Conservation (phyloP, 768 basidiomycete species). For the Dentipellis sp. region DNA sequence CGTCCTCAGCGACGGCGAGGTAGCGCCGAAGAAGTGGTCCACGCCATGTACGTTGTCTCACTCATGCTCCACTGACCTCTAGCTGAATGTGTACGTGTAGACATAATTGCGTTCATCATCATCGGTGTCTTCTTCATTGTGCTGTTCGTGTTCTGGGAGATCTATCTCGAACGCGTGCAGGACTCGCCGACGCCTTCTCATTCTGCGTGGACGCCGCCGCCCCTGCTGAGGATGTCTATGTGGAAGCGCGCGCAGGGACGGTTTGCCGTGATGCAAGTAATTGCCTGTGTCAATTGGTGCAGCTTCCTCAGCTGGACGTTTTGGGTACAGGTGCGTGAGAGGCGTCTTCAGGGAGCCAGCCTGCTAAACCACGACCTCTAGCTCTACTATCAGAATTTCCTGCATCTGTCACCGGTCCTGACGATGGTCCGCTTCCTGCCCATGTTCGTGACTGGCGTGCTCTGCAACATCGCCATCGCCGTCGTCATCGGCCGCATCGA, state of each 20-base stretch:
- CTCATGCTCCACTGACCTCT: background rate
- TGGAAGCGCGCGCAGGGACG: constrained; percentile 55
- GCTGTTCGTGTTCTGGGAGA: constrained; percentile 59
- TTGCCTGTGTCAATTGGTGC: constrained; percentile 58
- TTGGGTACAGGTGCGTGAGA: constrained; percentile 26
- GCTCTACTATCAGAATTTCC: constrained; percentile 68
- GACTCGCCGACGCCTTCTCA: constrained; percentile 4
- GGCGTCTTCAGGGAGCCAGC: no score
- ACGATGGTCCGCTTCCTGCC: constrained; percentile 63
- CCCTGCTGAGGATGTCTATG: constrained; percentile 52
- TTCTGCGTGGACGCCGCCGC: constrained; percentile 38
- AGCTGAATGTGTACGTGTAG: constrained; percentile 21
- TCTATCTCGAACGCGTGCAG: constrained; percentile 38
- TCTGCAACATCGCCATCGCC: constrained; percentile 60
- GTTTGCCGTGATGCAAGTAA: constrained; percentile 48
- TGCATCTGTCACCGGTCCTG: constrained; percentile 40
- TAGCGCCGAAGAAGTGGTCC: constrained; percentile 50
- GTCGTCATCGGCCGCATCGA: constrained; percentile 46
- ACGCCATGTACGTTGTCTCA: constrained; percentile 37
- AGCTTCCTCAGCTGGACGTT: constrained; percentile 46
- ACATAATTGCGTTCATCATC: constrained; percentile 65
- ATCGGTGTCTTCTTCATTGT: constrained; percentile 47
- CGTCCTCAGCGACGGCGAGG: constrained; percentile 58
- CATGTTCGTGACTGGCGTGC: constrained; percentile 56
- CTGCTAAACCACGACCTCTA: constrained; percentile 15